Base-by-base conservation (phyloP, 2,329 filamentous ascomycete genomes). In the Mariannaea elegans region DNA sequence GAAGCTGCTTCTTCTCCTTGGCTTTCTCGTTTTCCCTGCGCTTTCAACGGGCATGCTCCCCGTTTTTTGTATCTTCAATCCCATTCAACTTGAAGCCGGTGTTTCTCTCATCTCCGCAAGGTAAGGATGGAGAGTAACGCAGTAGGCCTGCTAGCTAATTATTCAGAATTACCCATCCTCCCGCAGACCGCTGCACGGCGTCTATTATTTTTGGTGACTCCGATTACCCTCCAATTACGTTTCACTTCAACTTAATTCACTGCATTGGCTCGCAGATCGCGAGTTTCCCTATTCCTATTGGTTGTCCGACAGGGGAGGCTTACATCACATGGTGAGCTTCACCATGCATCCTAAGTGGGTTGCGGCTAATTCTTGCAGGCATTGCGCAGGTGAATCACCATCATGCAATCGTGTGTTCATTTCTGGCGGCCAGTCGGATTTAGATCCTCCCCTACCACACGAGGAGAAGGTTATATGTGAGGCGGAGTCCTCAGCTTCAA, bases 321-420 rank as follows among this genome's bases (percentile, higher is more conserved):
- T 50, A 39, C 19, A 50, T 50, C 16, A 50, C 21, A 36, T 50
- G 13, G 31, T 50, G 2, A 39, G 47, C 44, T 32, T 32, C 39
- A 5, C 12, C 6, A 14, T 19, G 32, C 14, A 12, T 10, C 10
- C 14, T 27, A 23, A 39, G 24, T 39, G 39, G 32, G 5, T 12
- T 4, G 13, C 16, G 31, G 19, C 31, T 50, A 12, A 50, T 14
- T 7, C 39, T 18, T 38, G 19, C 21, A 50, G 34, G 47, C 31
- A 9, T 16, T 50, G 19, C 32, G 32, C 31, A 39, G 18, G 47
- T 16, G 21, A 38, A 39, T 50, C 24, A 5, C 32, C 24, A 27
- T 39, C 27, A n/a, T 50, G 13, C 18, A 39, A 34, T 21, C 31
- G 13, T 50, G 18, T n/a, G 18, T 8, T 50, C 18, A 39, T 50